Evolutionary conservation across 768 basidiomycete genomes (phyloP), one percentile per base, ranked within the genome.

Genomic region (Tulasnella calospora): DNA sequence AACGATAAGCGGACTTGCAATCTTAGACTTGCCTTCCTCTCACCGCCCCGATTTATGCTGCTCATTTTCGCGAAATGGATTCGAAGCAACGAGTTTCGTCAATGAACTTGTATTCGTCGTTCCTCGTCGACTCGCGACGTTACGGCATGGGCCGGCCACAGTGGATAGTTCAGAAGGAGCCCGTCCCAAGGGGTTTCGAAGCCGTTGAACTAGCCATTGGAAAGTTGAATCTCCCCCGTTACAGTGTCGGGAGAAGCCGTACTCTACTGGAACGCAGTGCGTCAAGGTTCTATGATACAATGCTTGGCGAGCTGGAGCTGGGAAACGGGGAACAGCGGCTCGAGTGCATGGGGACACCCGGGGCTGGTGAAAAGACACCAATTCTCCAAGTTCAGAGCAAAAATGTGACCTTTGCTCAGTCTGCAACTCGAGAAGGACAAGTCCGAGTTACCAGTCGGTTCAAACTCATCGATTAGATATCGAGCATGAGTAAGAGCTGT

Each of bases 1-100:
- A n/a, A 67, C 61, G 61, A 67, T 67, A 67, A 67, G 61, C 61
- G 61, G 61, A 67, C 61, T 67, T 13, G 27, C n/a, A 67, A 67
- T 67, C 61, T 67, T 67, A 67, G 61, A 30, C 30, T 67, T 10
- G 21, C 51, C 17, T 12, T 44, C 44, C 44, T 44, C 44, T 51
- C 51, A 51, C 51, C 51, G 17, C 61, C 61, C 33, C 30, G 61
- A 35, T 27, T 33, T 33, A 33, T 17, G 35, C 33, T 27, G 27
- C 27, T 67, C 61, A 67, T 67, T 67, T 30, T 30, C 61, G 27
- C 61, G 61, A 67, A 30, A 15, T 27, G 13, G 30, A 15, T 67
- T 67, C 61, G 61, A 67, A 30, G 61, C 61, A 4, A 67, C 10
- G 33, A n/a, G 8, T 30, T 67, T 67, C 61, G 23, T 35, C 33